Conservation (phyloP, 176 grass and related monocot genomes). For the Coix lacrymajobi region DNA sequence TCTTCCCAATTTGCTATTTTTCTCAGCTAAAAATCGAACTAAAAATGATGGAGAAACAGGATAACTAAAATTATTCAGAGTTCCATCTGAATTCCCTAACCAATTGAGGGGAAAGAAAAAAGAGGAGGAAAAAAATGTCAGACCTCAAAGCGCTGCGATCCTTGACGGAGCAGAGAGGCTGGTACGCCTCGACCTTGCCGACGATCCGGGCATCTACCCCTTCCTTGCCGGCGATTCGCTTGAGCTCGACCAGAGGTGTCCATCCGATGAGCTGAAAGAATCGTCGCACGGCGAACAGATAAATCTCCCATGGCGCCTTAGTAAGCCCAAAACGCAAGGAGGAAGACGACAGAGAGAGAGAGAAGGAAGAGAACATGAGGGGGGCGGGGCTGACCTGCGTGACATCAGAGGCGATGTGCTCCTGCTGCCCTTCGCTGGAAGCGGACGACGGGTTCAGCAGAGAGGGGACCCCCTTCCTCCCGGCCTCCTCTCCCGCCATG, state of each 20-base stretch:
- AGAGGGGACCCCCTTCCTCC: conserved; percentile 55
- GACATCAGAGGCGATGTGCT: conserved; percentile 63
- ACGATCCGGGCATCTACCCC: conserved; percentile 52
- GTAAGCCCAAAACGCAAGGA: not conserved
- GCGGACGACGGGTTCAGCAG: conserved; percentile 17
- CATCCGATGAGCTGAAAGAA: conserved; percentile 69
- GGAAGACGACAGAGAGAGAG: not conserved
- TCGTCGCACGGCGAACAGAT: not conserved
- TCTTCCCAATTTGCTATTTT: not conserved
- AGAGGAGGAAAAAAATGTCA: not conserved
- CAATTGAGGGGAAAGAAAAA: not conserved
- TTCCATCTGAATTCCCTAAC: not conserved
- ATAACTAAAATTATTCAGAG: not conserved
- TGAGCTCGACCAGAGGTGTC: conserved; percentile 74
- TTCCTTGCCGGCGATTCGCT: conserved; percentile 49
- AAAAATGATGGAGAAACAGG: not conserved
- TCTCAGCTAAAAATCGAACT: not conserved
- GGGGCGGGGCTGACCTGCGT: conserved; percentile 27
- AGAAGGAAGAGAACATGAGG: not conserved
- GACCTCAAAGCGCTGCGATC: conserved; percentile 72
- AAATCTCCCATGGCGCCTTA: not conserved
- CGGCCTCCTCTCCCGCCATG: conserved; percentile 20
- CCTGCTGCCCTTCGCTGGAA: conserved; percentile 20
- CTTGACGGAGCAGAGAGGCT: conserved; percentile 80
- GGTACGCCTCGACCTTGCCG: conserved; percentile 70